Evolutionary conservation across 371 early-diverging fungal genomes (phyloP).

Genomic region (Lichtheimia ramosa): DNA sequence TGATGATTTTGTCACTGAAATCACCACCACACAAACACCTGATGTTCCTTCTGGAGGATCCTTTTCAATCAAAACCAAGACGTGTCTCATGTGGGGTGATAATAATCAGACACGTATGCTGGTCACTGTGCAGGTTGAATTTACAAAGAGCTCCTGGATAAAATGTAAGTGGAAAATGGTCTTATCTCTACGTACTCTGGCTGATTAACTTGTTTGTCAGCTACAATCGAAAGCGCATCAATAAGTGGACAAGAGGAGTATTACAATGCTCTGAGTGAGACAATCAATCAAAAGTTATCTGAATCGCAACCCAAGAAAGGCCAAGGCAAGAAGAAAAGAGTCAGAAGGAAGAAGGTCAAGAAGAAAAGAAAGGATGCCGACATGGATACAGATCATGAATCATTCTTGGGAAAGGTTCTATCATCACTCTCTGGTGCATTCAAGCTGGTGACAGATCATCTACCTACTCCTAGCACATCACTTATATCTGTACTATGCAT

Average conservation of each 20-base stretch:
- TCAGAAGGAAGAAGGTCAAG: slow-evolving; percentile 10
- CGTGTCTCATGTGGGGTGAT: slow-evolving; percentile 82
- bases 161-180: slow-evolving; percentile 49
- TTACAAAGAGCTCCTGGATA: slow-evolving; percentile 73
- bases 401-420: slow-evolving; percentile 8
- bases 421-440: neutral
- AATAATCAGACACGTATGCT: slow-evolving; percentile 58
- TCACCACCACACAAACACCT: slow-evolving; percentile 75
- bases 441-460: neutral
- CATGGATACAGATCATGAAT: neutral
- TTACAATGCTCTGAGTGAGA: slow-evolving; percentile 56
- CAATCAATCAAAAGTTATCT: slow-evolving; percentile 19
- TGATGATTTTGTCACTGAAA: slow-evolving; percentile 53
- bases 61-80: slow-evolving; percentile 74
- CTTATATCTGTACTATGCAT: slow-evolving; percentile 34
- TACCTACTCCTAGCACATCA: slow-evolving; percentile 17
- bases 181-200: neutral
- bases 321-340: slow-evolving; percentile 3
- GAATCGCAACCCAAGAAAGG: neutral
- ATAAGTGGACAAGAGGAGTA: slow-evolving; percentile 63
- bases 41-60: slow-evolving; percentile 83
- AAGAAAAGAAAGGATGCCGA: slow-evolving; percentile 2
- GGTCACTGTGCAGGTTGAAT: slow-evolving; percentile 72
- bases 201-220: slow-evolving; percentile 9
- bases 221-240: slow-evolving; percentile 70